Conservation (phyloP, 2,329 filamentous ascomycete species). For the Stemphylium vesicarium region DNA sequence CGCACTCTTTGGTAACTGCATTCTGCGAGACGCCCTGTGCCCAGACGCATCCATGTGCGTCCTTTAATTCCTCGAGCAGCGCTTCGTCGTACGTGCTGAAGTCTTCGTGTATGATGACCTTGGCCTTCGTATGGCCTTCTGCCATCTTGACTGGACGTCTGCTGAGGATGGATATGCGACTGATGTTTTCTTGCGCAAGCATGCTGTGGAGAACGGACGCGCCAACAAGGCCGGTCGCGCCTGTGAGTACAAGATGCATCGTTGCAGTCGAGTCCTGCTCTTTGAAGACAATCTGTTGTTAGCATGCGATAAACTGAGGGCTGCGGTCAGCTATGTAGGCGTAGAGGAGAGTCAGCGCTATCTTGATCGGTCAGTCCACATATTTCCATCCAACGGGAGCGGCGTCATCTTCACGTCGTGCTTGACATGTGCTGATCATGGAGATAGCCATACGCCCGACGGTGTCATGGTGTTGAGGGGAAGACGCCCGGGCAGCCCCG, state of each 20-base stretch:
- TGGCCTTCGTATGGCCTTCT: slow-evolving; percentile 64
- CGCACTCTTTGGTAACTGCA: slow-evolving; percentile 65
- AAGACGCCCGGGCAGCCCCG: slow-evolving; percentile 7
- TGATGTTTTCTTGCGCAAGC: slow-evolving; percentile 56
- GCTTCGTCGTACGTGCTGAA: slow-evolving; percentile 66
- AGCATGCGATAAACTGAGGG: neutral
- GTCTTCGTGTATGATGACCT: slow-evolving; percentile 72
- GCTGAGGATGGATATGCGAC: slow-evolving; percentile 71
- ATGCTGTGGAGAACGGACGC: slow-evolving; percentile 48
- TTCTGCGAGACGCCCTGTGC: slow-evolving; percentile 71
- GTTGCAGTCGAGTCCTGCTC: neutral
- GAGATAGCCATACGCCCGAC: slow-evolving; percentile 1
- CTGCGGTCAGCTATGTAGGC: neutral
- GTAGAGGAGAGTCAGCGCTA: neutral
- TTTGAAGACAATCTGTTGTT: neutral
- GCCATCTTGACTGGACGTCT: slow-evolving; percentile 69
- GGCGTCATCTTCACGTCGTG: neutral
- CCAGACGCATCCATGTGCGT: slow-evolving; percentile 75
- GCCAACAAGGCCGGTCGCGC: slow-evolving; percentile 53
- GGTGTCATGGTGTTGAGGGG: neutral
- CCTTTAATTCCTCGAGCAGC: slow-evolving; percentile 66
- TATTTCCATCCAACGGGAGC: neutral
- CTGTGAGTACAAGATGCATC: slow-evolving; percentile 54
- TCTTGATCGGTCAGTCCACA: neutral
- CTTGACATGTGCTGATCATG: neutral